Conservation (phyloP, 225 moss, liverwort and hornwort genomes). For the Pleurozium schreberi region DNA sequence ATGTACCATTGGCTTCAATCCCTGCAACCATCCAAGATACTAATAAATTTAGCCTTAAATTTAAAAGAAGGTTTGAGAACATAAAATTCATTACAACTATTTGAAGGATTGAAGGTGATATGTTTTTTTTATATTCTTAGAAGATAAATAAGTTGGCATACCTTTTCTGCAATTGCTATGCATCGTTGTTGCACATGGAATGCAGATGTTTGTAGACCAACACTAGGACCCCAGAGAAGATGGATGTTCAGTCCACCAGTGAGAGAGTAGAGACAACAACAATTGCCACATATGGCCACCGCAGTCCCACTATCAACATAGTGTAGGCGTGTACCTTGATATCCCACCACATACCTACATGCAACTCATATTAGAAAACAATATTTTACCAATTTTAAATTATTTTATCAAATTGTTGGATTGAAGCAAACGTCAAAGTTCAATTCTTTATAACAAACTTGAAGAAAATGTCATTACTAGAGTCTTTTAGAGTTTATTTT, state of each 20-base stretch:
- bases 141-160: background rate
- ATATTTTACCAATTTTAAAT: background rate
- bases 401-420: background rate
- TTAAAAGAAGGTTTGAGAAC: background rate
- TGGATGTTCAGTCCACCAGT: constrained; percentile 46
- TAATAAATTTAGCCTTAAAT: background rate
- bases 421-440: background rate
- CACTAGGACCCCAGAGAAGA: constrained; percentile 63
- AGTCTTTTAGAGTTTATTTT: background rate
- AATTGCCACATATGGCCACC: constrained; percentile 63
- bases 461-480: background rate
- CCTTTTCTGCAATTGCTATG: constrained; percentile 75
- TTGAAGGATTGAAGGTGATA: background rate
- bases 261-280: constrained; percentile 60
- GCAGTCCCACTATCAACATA: constrained; percentile 52
- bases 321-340: constrained; percentile 51
- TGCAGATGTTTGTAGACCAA: constrained; percentile 44
- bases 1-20: constrained; percentile 58
- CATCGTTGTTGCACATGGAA: constrained; percentile 30
- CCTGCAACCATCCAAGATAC: constrained; percentile 12
- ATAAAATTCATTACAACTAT: background rate
- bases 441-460: background rate
- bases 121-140: background rate
- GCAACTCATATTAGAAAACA: background rate
- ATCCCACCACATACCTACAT: constrained; percentile 65